Conservation (phyloP, 1,284 basidiomycete species). For the Apiotrichum veenhuisii region DNA sequence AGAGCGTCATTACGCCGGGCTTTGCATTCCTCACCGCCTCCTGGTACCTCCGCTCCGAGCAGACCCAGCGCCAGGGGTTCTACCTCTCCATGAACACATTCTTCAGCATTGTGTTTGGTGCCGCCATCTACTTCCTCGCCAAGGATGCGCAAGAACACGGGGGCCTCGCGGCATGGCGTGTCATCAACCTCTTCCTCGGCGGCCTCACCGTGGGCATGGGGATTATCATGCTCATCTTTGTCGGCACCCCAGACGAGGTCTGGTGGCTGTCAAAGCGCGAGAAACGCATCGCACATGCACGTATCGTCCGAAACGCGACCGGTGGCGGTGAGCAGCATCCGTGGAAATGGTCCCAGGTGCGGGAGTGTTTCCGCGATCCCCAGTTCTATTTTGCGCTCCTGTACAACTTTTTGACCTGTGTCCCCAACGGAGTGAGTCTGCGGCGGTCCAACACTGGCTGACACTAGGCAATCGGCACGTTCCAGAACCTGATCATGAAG, state of each 20-base stretch:
- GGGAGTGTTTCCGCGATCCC: slow-evolving; percentile 30
- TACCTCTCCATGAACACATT: slow-evolving; percentile 26
- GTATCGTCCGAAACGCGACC: slow-evolving; percentile 20
- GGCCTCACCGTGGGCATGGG: slow-evolving; percentile 18
- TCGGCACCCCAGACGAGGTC: slow-evolving; percentile 23
- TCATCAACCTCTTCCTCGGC: slow-evolving; percentile 30
- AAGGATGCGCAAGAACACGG: slow-evolving; percentile 12
- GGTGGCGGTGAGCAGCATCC: slow-evolving; percentile 20
- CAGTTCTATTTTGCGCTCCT: slow-evolving; percentile 21
- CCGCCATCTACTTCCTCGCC: slow-evolving; percentile 21
- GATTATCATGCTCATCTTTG: slow-evolving; percentile 18
- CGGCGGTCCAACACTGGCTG: too few relatives aligned
- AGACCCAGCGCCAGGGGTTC: slow-evolving; percentile 16
- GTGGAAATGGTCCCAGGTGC: slow-evolving; percentile 30
- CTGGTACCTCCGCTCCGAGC: slow-evolving; percentile 15
- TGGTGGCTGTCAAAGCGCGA: slow-evolving; percentile 22
- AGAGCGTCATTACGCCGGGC: slow-evolving; percentile 30
- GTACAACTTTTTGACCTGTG: background rate
- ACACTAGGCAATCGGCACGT: slow-evolving; percentile 15
- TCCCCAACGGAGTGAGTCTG: background rate
- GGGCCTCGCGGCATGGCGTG: slow-evolving; percentile 22
- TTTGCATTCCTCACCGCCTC: slow-evolving; percentile 18
- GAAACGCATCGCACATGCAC: slow-evolving; percentile 21
- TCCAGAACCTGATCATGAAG: slow-evolving; percentile 18
- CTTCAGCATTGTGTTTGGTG: slow-evolving; percentile 1